Evolutionary conservation across 345 rosid species (phyloP).

Genomic region (Linum trigynum): DNA sequence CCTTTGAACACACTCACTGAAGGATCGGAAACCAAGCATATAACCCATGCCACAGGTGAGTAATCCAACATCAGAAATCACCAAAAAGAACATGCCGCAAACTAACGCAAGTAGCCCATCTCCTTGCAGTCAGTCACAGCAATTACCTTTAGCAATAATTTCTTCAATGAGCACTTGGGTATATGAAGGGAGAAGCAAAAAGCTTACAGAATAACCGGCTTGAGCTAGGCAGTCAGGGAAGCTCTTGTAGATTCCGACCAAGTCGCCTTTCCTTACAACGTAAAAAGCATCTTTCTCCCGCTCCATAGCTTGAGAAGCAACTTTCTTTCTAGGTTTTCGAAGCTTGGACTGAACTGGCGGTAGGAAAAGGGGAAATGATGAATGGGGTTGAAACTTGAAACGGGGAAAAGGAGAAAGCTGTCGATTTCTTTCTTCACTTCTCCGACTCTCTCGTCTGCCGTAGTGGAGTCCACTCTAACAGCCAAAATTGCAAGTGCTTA

Average conservation of each 20-base stretch:
- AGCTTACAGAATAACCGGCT: constrained; percentile 43
- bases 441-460: no score
- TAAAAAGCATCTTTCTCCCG: constrained; percentile 57
- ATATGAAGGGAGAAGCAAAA: not conserved
- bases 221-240: constrained; percentile 46
- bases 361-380: not conserved
- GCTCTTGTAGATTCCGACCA: constrained; percentile 53
- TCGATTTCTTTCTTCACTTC: no score
- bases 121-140: not conserved
- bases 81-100: not conserved
- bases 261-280: constrained; percentile 58
- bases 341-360: not conserved
- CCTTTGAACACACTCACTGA: constrained; percentile 61
- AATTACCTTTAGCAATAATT: not conserved
- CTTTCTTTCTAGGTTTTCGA: not conserved
- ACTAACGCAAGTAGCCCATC: not conserved
- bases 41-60: not conserved
- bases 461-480: no score
- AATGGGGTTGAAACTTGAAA: not conserved
- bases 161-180: not conserved
- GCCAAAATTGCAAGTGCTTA: no score
- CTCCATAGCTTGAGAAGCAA: constrained; percentile 25
- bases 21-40: constrained; percentile 34
- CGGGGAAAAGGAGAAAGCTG: no score
- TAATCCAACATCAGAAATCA: not conserved